Conservation (phyloP, 2,329 filamentous ascomycete genomes). For the Cyanodermella asteris region DNA sequence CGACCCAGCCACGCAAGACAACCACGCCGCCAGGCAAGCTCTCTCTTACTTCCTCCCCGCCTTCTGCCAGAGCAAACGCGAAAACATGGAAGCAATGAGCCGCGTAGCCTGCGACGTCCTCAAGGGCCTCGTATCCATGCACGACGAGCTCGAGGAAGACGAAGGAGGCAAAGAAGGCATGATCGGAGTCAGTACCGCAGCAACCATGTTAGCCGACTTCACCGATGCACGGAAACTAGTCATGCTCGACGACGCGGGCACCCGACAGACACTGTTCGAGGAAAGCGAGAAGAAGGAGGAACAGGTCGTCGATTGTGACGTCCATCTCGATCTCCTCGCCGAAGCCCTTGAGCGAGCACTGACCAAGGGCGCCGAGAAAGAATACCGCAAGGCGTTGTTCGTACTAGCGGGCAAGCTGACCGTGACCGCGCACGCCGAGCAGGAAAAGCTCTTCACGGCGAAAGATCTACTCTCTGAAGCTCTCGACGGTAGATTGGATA, state of each 20-base stretch:
- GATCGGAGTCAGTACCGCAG: slow-evolving; percentile 51
- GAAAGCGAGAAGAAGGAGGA: slow-evolving; percentile 38
- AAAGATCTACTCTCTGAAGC: slow-evolving; percentile 25
- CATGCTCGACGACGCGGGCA: slow-evolving; percentile 31
- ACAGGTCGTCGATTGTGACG: slow-evolving; percentile 42
- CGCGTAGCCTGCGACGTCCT: slow-evolving; percentile 51
- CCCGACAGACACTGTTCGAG: slow-evolving; percentile 21
- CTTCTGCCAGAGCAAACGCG: slow-evolving; percentile 65
- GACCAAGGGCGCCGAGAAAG: slow-evolving; percentile 37
- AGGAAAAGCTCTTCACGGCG: slow-evolving; percentile 15
- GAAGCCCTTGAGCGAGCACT: slow-evolving; percentile 57
- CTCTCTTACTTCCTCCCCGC: slow-evolving; percentile 88
- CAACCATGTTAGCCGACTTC: slow-evolving; percentile 71
- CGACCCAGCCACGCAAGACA: slow-evolving; percentile 57
- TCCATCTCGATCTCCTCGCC: slow-evolving; percentile 58
- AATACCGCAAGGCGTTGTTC: slow-evolving; percentile 67
- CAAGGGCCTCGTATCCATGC: slow-evolving; percentile 39
- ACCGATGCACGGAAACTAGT: slow-evolving; percentile 68
- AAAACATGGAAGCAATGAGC: slow-evolving; percentile 68
- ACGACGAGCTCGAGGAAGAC: slow-evolving; percentile 46
- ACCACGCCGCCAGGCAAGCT: slow-evolving; percentile 65
- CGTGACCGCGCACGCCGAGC: slow-evolving; percentile 40
- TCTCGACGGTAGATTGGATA: slow-evolving; percentile 28
- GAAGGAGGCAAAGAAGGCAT: too few species aligned
- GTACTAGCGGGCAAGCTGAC: slow-evolving; percentile 65